Base-by-base conservation (phyloP, 768 basidiomycete genomes). In the Mrakia gelida region DNA sequence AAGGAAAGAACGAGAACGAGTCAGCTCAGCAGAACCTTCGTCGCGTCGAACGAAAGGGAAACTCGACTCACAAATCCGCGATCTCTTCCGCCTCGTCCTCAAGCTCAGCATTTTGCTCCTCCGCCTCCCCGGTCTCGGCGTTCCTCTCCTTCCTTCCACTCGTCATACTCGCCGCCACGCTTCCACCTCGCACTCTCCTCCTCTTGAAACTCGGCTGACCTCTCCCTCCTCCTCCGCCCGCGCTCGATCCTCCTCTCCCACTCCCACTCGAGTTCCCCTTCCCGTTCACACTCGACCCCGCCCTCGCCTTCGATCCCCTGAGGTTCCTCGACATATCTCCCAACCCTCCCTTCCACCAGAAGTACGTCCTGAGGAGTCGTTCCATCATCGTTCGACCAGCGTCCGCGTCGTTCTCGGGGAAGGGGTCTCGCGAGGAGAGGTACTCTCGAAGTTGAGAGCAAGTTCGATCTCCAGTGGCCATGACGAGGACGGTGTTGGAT, bases 331-430 rank as follows among this genome's bases (percentile, higher is more conserved):
- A 38, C 75, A 84, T 80, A 65, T 81, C 82, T 41, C 82, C 82
- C 23, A 84, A 74, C 15, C 81, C 87, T 18, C 88, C 87, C 84
- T 94, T 95, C 94, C 94, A 94, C 86, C 87, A 91, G 26, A 98
- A 86, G 84, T 94, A 93, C 34, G 85, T 83, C 13, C 88, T 85
- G 3, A 97, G 86, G 79, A 91, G 92, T 26, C 87, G 86, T 82
- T 92, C 87, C 90, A 98, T 92, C 91, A 97, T 91, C 32, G 81
- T 85, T 59, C 88, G 87, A 0, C 93, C 95, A 5, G 88, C 88
- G 0, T 88, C 61, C 7, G 70, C 23, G 38, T 77, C 41, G 41
- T 30, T 28, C 5, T 49, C 70, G 32, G 65, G n/a, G 21, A 71
- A 38, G 4, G 77, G 45, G 18, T 78, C 72, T 3, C 78, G 74